Evolutionary conservation across 2,329 filamentous ascomycete species (phyloP).

Genomic region (Elsinoe necatrix): DNA sequence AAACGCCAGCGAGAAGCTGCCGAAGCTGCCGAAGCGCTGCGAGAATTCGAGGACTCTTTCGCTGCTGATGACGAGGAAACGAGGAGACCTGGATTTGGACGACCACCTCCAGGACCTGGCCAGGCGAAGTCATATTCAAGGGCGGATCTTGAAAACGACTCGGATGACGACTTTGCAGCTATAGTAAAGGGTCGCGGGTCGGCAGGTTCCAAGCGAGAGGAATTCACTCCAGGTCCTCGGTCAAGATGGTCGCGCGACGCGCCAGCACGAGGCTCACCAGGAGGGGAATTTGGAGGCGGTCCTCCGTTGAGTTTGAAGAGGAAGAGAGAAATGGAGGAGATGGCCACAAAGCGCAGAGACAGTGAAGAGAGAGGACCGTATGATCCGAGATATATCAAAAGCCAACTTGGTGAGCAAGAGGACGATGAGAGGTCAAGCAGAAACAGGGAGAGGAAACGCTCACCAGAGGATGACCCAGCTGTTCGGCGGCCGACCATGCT

Average conservation of each 20-base stretch:
- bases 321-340: slow-evolving; percentile 28
- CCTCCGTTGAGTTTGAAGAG: slow-evolving; percentile 27
- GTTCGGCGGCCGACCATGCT: slow-evolving; percentile 46
- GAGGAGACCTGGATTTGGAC: slow-evolving; percentile 19
- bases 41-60: slow-evolving; percentile 79
- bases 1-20: slow-evolving; percentile 76
- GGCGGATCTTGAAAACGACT: not conserved
- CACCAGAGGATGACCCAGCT: slow-evolving; percentile 16
- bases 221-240: no score
- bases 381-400: slow-evolving; percentile 14
- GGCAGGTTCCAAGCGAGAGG: not conserved
- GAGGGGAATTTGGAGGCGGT: slow-evolving; percentile 4
- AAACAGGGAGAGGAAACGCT: not conserved
- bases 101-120: slow-evolving; percentile 35
- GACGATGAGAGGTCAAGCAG: slow-evolving; percentile 39
- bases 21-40: slow-evolving; percentile 78
- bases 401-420: slow-evolving; percentile 20
- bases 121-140: slow-evolving; percentile 19
- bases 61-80: slow-evolving; percentile 45
- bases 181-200: not conserved
- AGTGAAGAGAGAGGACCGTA: slow-evolving; percentile 16
- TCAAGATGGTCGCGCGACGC: slow-evolving; percentile 18
- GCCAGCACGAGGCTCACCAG: not conserved
- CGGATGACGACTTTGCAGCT: slow-evolving; percentile 1
- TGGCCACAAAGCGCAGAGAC: slow-evolving; percentile 21